A percentile compares a stretch with the other conserved stretches of the same genome.
These are phyloP conservation scores for Fusarium anthophilum DNA, from an alignment of 2,329 filamentous ascomycete genomes.

Conservation along the genomic window DNA sequence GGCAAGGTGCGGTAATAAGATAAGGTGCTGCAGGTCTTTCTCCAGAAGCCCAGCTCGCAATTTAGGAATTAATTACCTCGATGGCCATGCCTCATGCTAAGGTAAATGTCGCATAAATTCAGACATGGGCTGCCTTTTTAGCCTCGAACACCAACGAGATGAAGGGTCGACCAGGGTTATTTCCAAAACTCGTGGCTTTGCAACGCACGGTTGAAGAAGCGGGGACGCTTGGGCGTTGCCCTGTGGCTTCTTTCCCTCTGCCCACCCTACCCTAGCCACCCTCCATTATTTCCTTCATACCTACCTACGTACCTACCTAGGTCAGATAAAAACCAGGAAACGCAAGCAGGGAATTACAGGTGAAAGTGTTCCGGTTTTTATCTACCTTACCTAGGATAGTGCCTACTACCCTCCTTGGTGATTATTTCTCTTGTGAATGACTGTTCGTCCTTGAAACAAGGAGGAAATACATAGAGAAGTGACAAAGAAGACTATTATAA, in stretches of 20 bases:
- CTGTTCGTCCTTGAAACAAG: not conserved
- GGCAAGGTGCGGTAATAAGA: slow-evolving; percentile 22
- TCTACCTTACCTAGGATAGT: not conserved
- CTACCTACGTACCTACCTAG: not conserved
- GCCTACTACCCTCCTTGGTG: not conserved
- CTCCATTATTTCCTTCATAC: not conserved
- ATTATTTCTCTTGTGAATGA: not conserved
- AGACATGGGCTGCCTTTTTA: slow-evolving; percentile 23
- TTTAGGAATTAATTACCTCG: not conserved
- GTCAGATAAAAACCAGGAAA: not conserved
- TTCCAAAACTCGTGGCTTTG: slow-evolving; percentile 33
- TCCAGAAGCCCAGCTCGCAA: slow-evolving; percentile 5
- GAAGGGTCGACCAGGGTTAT: slow-evolving; percentile 31
- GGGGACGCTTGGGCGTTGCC: slow-evolving; percentile 14
- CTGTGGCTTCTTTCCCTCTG: slow-evolving; percentile 15
- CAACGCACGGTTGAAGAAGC: slow-evolving; percentile 32
- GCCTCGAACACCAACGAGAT: slow-evolving; percentile 38
- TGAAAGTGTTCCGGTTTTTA: not conserved
- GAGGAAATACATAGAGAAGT: not conserved
- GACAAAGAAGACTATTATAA: not conserved
- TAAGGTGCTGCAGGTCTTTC: slow-evolving; percentile 9
- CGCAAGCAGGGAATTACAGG: not conserved
- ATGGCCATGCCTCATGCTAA: not conserved
- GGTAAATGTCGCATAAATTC: slow-evolving; percentile 24
- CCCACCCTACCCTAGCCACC: not conserved